These are phyloP conservation scores for Leptomonas seymouri DNA, from an alignment of 208 protist species.

Conservation along the genomic window DNA sequence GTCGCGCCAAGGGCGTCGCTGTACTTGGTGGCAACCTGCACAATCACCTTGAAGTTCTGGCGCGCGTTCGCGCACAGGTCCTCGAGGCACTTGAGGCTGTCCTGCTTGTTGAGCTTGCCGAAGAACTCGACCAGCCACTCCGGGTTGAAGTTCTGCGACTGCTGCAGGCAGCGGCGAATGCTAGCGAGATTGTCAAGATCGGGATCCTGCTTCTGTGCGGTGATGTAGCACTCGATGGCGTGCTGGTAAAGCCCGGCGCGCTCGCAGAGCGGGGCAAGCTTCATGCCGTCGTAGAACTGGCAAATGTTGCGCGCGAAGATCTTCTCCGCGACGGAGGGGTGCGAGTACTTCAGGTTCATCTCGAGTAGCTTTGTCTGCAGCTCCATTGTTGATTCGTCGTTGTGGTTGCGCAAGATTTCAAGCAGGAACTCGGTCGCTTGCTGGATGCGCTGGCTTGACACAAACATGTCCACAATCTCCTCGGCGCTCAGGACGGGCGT, in stretches of 20 bases:
- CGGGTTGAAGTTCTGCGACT: slow-evolving; percentile 94
- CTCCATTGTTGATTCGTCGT: slow-evolving; percentile 88
- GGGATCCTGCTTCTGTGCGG: slow-evolving; percentile 75
- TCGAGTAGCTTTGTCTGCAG: slow-evolving; percentile 99
- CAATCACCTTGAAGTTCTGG: slow-evolving; percentile 98
- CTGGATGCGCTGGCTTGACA: slow-evolving; percentile 95
- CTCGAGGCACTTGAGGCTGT: slow-evolving; percentile 96
- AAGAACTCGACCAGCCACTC: slow-evolving; percentile 98
- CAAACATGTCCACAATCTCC: slow-evolving; percentile 97
- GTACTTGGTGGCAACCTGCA: slow-evolving; percentile 99
- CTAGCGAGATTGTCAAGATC: slow-evolving; percentile 93
- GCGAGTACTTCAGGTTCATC: slow-evolving; percentile 98
- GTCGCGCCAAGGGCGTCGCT: slow-evolving; percentile 94
- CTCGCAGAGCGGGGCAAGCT: slow-evolving; percentile 98
- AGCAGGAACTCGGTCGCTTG: slow-evolving; percentile 98
- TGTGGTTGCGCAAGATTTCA: slow-evolving; percentile 95
- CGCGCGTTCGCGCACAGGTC: slow-evolving; percentile 96
- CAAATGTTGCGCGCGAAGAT: slow-evolving; percentile 98
- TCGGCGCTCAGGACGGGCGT: slow-evolving; percentile 81
- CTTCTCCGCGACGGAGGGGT: slow-evolving; percentile 97
- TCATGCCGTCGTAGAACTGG: slow-evolving; percentile 97
- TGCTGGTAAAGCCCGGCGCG: slow-evolving; percentile 96
- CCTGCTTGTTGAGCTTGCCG: slow-evolving; percentile 94
- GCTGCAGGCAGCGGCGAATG: slow-evolving; percentile 98
- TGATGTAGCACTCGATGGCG: slow-evolving; percentile 98